A percentile compares a stretch with the other conserved stretches of the same genome.
These are phyloP conservation scores for Barnettozyma siamensis DNA, from an alignment of 805 yeast species.

Conservation along the genomic window DNA sequence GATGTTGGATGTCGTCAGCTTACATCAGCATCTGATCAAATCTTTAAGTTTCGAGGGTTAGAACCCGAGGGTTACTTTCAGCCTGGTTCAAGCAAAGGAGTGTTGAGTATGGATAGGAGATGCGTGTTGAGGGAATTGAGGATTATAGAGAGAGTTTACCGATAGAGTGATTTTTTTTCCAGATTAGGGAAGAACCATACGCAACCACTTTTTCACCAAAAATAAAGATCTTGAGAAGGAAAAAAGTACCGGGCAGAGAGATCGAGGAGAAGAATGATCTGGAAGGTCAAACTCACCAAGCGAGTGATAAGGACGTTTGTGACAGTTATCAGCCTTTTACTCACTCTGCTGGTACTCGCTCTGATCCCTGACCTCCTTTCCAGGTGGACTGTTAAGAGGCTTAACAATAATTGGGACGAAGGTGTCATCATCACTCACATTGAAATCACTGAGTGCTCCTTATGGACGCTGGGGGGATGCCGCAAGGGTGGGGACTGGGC, in stretches of 20 bases:
- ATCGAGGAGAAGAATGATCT: background rate
- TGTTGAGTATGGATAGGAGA: no score
- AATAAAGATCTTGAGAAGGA: no score
- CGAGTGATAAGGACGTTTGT: background rate
- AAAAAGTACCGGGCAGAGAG: no score
- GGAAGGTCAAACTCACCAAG: background rate
- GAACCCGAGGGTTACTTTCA: no score
- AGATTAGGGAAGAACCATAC: no score
- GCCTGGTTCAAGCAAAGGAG: no score
- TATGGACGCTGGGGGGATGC: slow-evolving; percentile 4
- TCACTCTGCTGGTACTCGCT: background rate
- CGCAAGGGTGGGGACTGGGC: slow-evolving; percentile 8
- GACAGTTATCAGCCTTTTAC: background rate
- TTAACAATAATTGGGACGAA: slow-evolving; percentile 1
- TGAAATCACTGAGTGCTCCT: slow-evolving; percentile 7
- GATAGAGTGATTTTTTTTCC: no score
- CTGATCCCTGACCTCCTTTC: background rate
- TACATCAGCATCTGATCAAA: no score
- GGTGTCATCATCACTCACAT: slow-evolving; percentile 6
- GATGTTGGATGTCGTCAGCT: background rate
- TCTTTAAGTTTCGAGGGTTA: no score
- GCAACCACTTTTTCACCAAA: no score
- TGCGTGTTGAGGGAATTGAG: no score
- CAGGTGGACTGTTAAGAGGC: background rate
- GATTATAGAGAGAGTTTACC: no score